Conservation (phyloP, 1,284 basidiomycete species). For the Marasmius oreades region DNA sequence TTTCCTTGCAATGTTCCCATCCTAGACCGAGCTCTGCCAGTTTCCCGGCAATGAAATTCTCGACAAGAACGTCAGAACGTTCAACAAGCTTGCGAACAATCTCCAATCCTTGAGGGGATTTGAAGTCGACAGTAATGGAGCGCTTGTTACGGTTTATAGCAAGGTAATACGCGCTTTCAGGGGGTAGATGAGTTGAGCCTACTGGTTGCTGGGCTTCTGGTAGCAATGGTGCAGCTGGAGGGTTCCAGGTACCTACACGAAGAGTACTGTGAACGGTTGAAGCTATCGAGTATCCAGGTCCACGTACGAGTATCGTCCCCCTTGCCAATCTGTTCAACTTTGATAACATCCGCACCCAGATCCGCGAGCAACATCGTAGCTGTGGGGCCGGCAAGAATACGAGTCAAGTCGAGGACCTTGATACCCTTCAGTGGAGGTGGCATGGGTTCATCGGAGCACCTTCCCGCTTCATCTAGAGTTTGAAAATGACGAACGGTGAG, state of each 20-base stretch:
- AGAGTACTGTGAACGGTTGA: constrained; percentile 10
- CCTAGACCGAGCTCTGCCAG: constrained; percentile 82
- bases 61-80: constrained; percentile 83
- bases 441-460: constrained; percentile 30
- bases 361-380: constrained; percentile 89
- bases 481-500: not conserved
- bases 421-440: constrained; percentile 78
- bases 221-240: constrained; percentile 68
- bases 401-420: constrained; percentile 81
- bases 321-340: constrained; percentile 74
- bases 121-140: constrained; percentile 88
- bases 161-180: constrained; percentile 93
- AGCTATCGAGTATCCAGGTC: constrained; percentile 16
- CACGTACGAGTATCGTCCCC: constrained; percentile 87
- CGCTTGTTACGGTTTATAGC: constrained; percentile 88
- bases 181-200: constrained; percentile 63
- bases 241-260: constrained; percentile 71
- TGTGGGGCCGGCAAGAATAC: constrained; percentile 87
- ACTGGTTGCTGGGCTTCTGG: constrained; percentile 44
- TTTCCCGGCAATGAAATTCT: constrained; percentile 86
- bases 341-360: constrained; percentile 90
- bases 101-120: constrained; percentile 72
- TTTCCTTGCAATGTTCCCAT: constrained; percentile 75
- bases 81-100: constrained; percentile 74
- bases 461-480: not conserved